Conservation (phyloP, 345 rosid species). For the Acer yangbiense region DNA sequence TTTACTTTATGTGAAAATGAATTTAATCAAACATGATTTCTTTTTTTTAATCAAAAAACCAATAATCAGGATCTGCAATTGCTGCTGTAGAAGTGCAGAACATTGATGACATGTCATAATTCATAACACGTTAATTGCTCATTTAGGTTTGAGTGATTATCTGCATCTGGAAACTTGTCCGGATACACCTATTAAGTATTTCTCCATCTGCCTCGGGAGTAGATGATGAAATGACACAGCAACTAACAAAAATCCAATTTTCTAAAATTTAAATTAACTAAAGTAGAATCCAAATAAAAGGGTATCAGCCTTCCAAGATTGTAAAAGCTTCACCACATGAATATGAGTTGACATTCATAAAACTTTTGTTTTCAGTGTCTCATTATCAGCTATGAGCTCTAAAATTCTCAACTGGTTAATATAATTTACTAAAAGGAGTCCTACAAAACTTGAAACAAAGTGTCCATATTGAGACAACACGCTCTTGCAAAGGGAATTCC, state of each 20-base stretch:
- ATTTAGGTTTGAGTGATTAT: background rate
- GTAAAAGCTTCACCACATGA: background rate
- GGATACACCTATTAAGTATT: no score
- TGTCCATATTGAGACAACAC: background rate
- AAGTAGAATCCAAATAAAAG: background rate
- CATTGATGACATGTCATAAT: no score
- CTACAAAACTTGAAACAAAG: constrained; percentile 16
- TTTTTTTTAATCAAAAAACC: no score
- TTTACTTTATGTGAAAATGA: no score
- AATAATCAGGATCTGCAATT: background rate
- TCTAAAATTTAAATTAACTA: no score
- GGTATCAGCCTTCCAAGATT: background rate
- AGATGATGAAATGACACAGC: background rate
- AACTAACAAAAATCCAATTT: background rate
- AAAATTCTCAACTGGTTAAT: constrained; percentile 12
- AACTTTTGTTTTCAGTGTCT: background rate
- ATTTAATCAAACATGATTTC: no score
- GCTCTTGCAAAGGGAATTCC: background rate
- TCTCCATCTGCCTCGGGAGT: no score
- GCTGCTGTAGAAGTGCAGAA: background rate
- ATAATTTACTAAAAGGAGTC: constrained; percentile 2
- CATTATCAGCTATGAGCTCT: background rate
- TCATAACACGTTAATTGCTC: background rate
- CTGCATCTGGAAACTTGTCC: background rate
- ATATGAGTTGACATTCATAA: background rate